Evolutionary conservation across 2,329 filamentous ascomycete species (phyloP), one percentile per base, ranked within the genome.

Genomic region (Thelonectria blattea): DNA sequence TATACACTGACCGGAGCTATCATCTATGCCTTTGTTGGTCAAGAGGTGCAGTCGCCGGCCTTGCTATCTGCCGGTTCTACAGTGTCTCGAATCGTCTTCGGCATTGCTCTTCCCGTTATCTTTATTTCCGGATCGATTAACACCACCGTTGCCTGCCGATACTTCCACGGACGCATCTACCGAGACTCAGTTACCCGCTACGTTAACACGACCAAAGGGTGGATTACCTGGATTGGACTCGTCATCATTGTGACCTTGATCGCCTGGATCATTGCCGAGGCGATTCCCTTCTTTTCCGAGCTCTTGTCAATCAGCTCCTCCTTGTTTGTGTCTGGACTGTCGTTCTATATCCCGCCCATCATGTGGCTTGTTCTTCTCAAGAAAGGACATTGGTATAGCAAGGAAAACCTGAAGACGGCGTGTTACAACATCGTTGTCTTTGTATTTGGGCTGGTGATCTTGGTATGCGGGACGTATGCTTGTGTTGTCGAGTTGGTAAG

Each of bases 191-290:
- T 76, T 41, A 70, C 71, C 39, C 73, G 73, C 45, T 77, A 71
- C 62, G 68, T 78, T 68, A 78, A 78, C 65, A 78, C 76, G 0
- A 68, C 68, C 10, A 46, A 66, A 65, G 76, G 76, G 17, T 78
- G 76, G 76, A 60, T 71, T 49, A 74, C 71, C 9, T 90, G 89
- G 89, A 70, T 86, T 3, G 77, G 63, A 3, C 83, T 91, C 18
- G 83, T 85, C 27, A 72, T 80, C 1, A 65, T 72, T 32, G 72
- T 88, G 32, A 91, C 88, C 79, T 52, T 88, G 11, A 49, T 88
- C 15, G 86, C 86, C 2, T 92, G 87, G 84, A 72, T 91, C 63
- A 86, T 92, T 62, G 88, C 89, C 7, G 85, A 89, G 67, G 84
- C 87, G 0, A 88, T 92, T 47, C 90, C 90, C 30, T 43, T 60